phyloP scores from a whole-genome alignment of 1,284 basidiomycete species.

The Malassezia equina region DNA sequence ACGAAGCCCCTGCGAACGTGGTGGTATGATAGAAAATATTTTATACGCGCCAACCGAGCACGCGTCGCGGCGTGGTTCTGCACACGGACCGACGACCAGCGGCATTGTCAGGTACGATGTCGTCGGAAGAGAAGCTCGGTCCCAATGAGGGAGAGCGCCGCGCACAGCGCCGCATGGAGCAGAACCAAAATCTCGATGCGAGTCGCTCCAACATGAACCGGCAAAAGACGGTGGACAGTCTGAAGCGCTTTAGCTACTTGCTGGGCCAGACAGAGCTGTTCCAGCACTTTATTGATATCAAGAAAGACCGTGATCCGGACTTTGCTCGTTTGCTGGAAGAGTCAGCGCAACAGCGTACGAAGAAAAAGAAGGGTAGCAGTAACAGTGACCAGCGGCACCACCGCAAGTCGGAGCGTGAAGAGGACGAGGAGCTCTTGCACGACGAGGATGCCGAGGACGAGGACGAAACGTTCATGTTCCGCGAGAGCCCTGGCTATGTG shows the following conservation, averaged over 20 bases:
- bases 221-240: conserved; percentile 41
- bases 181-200: conserved; percentile 30
- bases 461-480: conserved; percentile 53
- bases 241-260: conserved; percentile 45
- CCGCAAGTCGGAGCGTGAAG: conserved; percentile 77
- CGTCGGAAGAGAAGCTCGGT: conserved; percentile 34
- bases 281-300: conserved; percentile 48
- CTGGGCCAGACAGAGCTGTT: conserved; percentile 47
- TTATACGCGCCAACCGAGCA: conserved; percentile 10
- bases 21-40: conserved; percentile 12
- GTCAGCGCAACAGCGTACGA: conserved; percentile 34
- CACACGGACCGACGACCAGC: not conserved
- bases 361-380: conserved; percentile 23
- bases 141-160: conserved; percentile 13
- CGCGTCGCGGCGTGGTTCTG: conserved; percentile 1
- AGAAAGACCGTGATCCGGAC: conserved; percentile 73
- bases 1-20: not conserved
- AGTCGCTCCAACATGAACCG: conserved; percentile 35
- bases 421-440: conserved; percentile 64
- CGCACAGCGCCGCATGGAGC: conserved; percentile 26
- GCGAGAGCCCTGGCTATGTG: conserved; percentile 34
- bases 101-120: conserved; percentile 6
- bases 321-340: conserved; percentile 76
- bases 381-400: conserved; percentile 61
- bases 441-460: conserved; percentile 68